These are phyloP conservation scores for Senna siamea DNA, from an alignment of 306 rosid species.

Conservation along the genomic window DNA sequence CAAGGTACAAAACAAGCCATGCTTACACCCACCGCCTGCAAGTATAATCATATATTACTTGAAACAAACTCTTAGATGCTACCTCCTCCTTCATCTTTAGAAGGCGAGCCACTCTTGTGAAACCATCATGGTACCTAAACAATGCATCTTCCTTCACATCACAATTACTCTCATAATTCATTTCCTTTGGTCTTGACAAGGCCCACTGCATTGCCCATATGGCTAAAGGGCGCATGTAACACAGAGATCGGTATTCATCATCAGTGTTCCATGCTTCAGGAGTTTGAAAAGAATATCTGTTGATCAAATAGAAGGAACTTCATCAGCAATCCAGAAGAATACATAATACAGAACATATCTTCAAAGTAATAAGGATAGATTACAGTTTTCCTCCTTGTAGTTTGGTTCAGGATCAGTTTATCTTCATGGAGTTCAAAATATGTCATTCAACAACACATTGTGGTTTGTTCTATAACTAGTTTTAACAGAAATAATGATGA, in stretches of 20 bases:
- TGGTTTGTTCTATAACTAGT: background rate
- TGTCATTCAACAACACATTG: background rate
- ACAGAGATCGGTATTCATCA: constrained; percentile 70
- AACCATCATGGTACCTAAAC: constrained; percentile 61
- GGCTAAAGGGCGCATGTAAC: constrained; percentile 95
- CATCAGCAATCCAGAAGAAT: constrained; percentile 13
- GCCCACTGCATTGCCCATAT: constrained; percentile 99
- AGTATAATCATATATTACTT: constrained; percentile 68
- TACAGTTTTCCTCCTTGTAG: background rate
- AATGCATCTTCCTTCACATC: constrained; percentile 54
- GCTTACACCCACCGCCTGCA: constrained; percentile 57
- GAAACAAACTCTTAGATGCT: constrained; percentile 61
- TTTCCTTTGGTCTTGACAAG: constrained; percentile 53
- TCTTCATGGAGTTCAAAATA: background rate
- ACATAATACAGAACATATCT: constrained; percentile 1
- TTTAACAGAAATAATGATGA: background rate
- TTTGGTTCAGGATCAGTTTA: background rate
- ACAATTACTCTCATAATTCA: constrained; percentile 38
- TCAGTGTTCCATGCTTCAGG: constrained; percentile 87
- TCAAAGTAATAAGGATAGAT: background rate
- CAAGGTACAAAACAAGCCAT: constrained; percentile 7
- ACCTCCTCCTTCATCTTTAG: constrained; percentile 64
- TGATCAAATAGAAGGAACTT: constrained; percentile 35
- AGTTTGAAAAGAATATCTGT: constrained; percentile 88
- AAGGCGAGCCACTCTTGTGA: constrained; percentile 71